phyloP scores from a whole-genome alignment of 371 early-diverging fungal species.

The Apophysomyces ossiformis region DNA sequence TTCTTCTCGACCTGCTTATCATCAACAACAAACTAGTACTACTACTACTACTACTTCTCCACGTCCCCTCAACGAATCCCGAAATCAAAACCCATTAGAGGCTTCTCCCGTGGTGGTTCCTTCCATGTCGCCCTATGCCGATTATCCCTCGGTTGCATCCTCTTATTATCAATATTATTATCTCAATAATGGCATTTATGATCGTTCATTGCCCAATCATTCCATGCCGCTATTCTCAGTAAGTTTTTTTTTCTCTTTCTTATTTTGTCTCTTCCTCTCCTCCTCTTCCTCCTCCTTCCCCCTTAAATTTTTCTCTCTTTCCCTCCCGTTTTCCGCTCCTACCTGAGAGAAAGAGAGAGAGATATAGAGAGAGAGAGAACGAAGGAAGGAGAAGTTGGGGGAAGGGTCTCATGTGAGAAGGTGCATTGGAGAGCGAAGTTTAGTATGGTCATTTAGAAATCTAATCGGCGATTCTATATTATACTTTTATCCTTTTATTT shows the following conservation, averaged over 20 bases:
- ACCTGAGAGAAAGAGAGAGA: background rate
- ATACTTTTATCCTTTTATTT: background rate
- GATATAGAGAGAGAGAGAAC: background rate
- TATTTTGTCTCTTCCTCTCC: background rate
- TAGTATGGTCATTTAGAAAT: background rate
- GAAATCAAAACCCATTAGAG: background rate
- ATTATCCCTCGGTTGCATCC: conserved; percentile 6
- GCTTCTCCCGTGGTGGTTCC: conserved; percentile 14
- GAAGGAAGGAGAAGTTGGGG: too few species aligned
- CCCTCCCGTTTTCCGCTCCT: conserved; percentile 8
- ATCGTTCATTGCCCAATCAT: background rate
- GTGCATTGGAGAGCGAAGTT: too few species aligned
- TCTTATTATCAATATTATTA: conserved; percentile 2
- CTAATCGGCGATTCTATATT: background rate
- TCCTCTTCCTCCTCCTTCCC: background rate
- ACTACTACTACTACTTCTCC: background rate
- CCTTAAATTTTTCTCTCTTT: background rate
- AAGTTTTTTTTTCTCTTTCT: background rate
- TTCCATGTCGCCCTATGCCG: conserved; percentile 16
- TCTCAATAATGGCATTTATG: background rate
- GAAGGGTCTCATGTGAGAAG: too few species aligned
- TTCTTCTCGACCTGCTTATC: conserved; percentile 36
- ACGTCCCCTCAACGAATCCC: conserved; percentile 6
- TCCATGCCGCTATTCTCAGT: background rate
- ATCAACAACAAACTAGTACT: conserved; percentile 8